Evolutionary conservation across 1,284 basidiomycete genomes (phyloP), one percentile per base, ranked within the genome.

Genomic region (Ustilago loliicola): DNA sequence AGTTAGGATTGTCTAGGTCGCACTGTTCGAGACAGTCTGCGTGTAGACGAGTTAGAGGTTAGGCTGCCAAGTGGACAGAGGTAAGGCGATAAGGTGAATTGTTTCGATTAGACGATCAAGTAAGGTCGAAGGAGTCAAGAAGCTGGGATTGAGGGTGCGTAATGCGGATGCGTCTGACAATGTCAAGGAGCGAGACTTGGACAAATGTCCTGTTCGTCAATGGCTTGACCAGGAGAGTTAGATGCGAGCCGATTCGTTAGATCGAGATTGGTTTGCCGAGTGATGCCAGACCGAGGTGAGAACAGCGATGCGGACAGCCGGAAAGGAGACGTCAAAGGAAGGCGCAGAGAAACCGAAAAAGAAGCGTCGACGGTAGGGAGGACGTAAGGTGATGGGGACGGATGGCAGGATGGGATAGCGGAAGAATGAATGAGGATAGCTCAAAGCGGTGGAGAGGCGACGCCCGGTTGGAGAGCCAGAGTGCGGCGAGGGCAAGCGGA

Each of bases 21-120:
- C 53, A 32, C 40, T 38, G 54, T 53, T 62, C 45, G 55, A 42
- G 47, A 59, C 52, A 62, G 60, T 25, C 25, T 51, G 51, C 45
- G 56, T 27, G 25, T 27, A 47, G 51, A 63, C 13, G 13, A 40
- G 36, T 10, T 36, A 29, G 13, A 21, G 21, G 5, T 38, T 25
- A 9, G 11, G n/a, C 23, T 53, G 51, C 32, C 51, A 55, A 25
- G 25, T 27, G 48, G 25, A 27, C 25, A 50, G n/a, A 50, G 9
- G 48, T 21, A 17, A 36, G 32, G 47, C 9, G 56, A 36, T 59
- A 32, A 25, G 7, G 23, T 34, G 30, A 23, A 34, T n/a, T 10
- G 27, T 36, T 19, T 21, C 6, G 25, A 34, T 15, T 5, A 10
- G 13, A 50, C 29, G 56, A 50, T 50, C 42, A 21, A 17, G 42